Percentiles rank a stretch among this genome's conserved stretches.
phyloP scores from a whole-genome alignment of 2,329 filamentous ascomycete species.

The Aspergillus sp. region DNA sequence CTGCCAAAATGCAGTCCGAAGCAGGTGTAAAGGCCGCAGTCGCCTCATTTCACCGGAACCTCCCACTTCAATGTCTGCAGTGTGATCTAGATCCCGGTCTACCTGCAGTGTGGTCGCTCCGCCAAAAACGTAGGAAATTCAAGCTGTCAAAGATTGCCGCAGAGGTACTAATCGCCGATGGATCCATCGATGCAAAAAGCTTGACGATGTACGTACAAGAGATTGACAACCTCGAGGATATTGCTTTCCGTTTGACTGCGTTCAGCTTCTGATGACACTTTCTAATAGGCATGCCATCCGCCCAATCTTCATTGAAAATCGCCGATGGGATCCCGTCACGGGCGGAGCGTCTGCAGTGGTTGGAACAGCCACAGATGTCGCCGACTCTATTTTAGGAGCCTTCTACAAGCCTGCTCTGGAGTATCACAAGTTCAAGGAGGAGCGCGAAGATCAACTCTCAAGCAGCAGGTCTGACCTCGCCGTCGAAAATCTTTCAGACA shows the following conservation, averaged over 20 bases:
- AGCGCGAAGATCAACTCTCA: too few species aligned
- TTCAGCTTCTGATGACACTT: too few species aligned
- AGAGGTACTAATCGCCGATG: neutral
- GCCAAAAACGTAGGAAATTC: neutral
- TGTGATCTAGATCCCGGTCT: neutral
- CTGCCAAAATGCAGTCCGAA: neutral
- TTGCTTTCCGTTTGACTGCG: too few species aligned
- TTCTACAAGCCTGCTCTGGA: too few species aligned
- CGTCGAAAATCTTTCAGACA: too few species aligned
- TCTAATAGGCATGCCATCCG: neutral
- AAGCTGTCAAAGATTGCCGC: slow-evolving; percentile 4
- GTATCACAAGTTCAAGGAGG: too few species aligned
- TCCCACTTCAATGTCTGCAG: neutral
- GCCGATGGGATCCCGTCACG: slow-evolving; percentile 6
- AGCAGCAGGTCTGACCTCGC: too few species aligned
- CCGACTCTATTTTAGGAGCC: too few species aligned
- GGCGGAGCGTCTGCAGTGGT: neutral
- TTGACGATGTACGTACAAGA: too few species aligned
- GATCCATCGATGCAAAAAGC: neutral
- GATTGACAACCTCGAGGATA: too few species aligned
- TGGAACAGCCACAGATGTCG: neutral
- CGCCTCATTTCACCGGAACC: slow-evolving; percentile 7
- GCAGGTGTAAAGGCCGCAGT: neutral
- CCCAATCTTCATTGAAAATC: slow-evolving; percentile 4
- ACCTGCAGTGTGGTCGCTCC: slow-evolving; percentile 1